Evolutionary conservation across 192 early-diverging fungal genomes (phyloP).

Genomic region (Linderina pennispora): DNA sequence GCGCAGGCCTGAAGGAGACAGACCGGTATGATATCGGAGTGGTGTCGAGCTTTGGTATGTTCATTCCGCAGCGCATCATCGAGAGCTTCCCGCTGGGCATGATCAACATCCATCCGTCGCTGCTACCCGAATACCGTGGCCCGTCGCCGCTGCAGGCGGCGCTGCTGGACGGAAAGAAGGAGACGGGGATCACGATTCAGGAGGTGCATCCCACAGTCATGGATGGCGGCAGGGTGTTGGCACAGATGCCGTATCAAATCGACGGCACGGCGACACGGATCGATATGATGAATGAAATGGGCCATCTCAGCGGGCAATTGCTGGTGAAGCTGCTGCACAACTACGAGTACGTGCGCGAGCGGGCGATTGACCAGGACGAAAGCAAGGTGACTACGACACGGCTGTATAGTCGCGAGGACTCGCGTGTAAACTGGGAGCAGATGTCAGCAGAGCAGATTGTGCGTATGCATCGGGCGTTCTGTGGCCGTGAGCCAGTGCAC

Average conservation of each 20-base stretch:
- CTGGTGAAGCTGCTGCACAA: constrained; percentile 6
- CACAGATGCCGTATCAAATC: constrained; percentile 40
- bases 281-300: background rate
- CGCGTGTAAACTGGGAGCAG: constrained; percentile 52
- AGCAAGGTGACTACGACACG: constrained; percentile 56
- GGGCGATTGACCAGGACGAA: constrained; percentile 57
- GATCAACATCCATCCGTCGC: constrained; percentile 82
- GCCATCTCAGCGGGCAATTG: constrained; percentile 6
- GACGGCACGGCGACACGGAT: background rate
- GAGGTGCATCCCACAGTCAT: constrained; percentile 58
- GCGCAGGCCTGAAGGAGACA: background rate
- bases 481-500: constrained; percentile 7
- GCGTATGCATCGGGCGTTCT: constrained; percentile 59
- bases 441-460: constrained; percentile 57
- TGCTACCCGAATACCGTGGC: constrained; percentile 84
- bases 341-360: constrained; percentile 19
- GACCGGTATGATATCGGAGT: constrained; percentile 64
- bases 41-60: constrained; percentile 86
- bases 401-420: constrained; percentile 55
- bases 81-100: constrained; percentile 53
- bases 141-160: constrained; percentile 77
- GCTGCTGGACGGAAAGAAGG: constrained; percentile 66
- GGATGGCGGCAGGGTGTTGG: constrained; percentile 73
- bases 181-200: constrained; percentile 83
- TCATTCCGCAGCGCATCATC: constrained; percentile 61